Evolutionary conservation across 1,139 yeast species (phyloP).

Genomic region (Scheffersomyces cryptocercus): DNA sequence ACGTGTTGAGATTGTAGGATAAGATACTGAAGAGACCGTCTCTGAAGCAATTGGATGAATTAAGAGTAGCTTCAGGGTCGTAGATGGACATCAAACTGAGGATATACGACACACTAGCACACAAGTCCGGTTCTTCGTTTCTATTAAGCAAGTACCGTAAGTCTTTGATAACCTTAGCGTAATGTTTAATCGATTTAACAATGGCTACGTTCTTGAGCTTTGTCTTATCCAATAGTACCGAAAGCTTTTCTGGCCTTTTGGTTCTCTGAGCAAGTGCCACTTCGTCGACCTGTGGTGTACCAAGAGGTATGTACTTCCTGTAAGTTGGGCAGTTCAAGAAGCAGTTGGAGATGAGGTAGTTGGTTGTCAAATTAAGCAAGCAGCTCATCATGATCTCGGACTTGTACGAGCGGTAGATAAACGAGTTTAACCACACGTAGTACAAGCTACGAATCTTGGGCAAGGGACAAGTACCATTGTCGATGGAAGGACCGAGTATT

Average conservation of each 20-base stretch:
- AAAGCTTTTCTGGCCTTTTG: conserved; percentile 1
- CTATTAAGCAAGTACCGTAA: conserved; percentile 31
- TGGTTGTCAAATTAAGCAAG: conserved; percentile 41
- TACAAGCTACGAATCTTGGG: conserved; percentile 34
- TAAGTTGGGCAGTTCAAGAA: conserved; percentile 20
- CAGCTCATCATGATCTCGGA: conserved; percentile 38
- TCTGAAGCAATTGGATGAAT: conserved; percentile 41
- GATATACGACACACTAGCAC: conserved; percentile 41
- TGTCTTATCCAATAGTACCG: conserved; percentile 4
- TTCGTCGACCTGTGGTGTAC: not conserved
- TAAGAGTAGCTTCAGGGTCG: conserved; percentile 46
- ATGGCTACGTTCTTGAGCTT: conserved; percentile 27
- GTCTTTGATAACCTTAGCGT: conserved; percentile 39
- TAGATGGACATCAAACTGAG: conserved; percentile 45
- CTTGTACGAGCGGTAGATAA: conserved; percentile 25
- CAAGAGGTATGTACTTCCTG: conserved; percentile 10
- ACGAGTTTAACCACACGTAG: conserved; percentile 36
- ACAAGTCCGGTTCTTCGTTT: conserved; percentile 33
- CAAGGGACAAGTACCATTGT: conserved; percentile 30
- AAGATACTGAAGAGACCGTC: conserved; percentile 45
- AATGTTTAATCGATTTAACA: conserved; percentile 35
- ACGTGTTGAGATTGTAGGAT: conserved; percentile 27
- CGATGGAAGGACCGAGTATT: conserved; percentile 19
- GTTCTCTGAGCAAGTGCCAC: not conserved
- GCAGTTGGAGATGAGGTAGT: conserved; percentile 38